Percentiles rank a stretch among this genome's conserved stretches.
Conservation (phyloP, 441 rosid genomes). For the Eruca vesicaria region DNA sequence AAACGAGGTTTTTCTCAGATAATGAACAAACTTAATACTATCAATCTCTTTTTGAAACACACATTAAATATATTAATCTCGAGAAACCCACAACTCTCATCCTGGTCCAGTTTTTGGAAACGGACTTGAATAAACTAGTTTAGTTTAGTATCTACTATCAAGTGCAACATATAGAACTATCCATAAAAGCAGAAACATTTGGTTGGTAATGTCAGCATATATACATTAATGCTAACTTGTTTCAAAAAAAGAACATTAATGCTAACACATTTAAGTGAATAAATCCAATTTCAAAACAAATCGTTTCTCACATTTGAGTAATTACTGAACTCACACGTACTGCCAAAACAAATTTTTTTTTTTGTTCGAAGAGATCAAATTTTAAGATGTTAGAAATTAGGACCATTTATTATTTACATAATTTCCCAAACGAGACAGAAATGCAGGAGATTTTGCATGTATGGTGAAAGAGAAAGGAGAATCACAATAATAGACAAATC, state of each 20-base stretch:
- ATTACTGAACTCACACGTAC: slow-evolving; percentile 12
- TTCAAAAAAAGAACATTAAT: too few species aligned
- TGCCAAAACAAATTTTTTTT: background rate
- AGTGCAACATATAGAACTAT: slow-evolving; percentile 38
- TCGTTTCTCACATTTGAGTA: slow-evolving; percentile 20
- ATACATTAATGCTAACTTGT: slow-evolving; percentile 27
- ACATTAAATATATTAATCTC: background rate
- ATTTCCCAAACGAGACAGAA: slow-evolving; percentile 39
- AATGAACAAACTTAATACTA: background rate
- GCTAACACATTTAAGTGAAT: slow-evolving; percentile 12
- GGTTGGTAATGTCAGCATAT: slow-evolving; percentile 38
- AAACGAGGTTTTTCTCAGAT: background rate
- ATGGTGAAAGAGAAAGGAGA: slow-evolving; percentile 39
- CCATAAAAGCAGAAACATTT: slow-evolving; percentile 40
- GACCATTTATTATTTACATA: slow-evolving; percentile 32
- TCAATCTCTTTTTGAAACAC: background rate
- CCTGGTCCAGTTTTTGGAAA: slow-evolving; percentile 16
- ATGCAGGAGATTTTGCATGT: slow-evolving; percentile 42
- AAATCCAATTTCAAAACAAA: slow-evolving; percentile 3
- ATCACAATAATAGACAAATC: slow-evolving; percentile 42
- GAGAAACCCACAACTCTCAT: background rate
- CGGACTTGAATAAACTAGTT: slow-evolving; percentile 18
- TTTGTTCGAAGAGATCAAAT: background rate
- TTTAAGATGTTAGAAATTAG: slow-evolving; percentile 15
- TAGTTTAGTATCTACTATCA: slow-evolving; percentile 19